Evolutionary conservation across 208 protist genomes (phyloP).

Genomic region (Wallacemonas sp.): DNA sequence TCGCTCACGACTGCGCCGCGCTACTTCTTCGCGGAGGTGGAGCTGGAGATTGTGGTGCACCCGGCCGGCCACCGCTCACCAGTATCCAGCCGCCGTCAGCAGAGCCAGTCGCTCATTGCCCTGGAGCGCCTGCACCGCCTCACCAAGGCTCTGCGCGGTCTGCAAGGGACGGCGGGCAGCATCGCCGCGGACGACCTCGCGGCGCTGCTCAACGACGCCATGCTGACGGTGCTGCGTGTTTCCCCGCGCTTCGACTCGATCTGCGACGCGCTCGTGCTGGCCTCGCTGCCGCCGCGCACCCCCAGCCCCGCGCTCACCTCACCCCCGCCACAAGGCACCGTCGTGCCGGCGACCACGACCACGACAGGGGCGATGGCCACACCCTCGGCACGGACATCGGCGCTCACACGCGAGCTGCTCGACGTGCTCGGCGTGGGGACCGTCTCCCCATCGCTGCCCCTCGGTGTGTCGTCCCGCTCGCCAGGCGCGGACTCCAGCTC

Average conservation of each 20-base stretch:
- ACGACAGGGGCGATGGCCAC: not conserved
- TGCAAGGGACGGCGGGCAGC: not conserved
- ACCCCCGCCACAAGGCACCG: not conserved
- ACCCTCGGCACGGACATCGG: not conserved
- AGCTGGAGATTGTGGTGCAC: not conserved
- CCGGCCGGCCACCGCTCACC: too few relatives aligned
- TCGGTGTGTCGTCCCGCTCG: not conserved
- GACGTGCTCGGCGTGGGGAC: not conserved
- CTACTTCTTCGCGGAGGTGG: conserved; percentile 14
- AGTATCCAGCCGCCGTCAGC: too few relatives aligned
- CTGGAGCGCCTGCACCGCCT: not conserved
- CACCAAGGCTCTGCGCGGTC: not conserved
- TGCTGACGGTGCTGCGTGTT: conserved; percentile 8
- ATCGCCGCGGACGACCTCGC: not conserved
- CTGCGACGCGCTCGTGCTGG: conserved; percentile 9
- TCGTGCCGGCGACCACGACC: not conserved
- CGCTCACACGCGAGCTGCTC: conserved; percentile 9
- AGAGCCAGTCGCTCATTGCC: not conserved
- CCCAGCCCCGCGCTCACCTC: not conserved
- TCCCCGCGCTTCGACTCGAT: conserved; percentile 13
- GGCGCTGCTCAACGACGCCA: conserved; percentile 7
- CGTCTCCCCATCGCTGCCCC: not conserved
- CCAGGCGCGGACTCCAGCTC: not conserved
- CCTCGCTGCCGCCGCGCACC: not conserved
- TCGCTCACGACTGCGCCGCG: not conserved